Evolutionary conservation across 1,284 basidiomycete genomes (phyloP), one percentile per base, ranked within the genome.

Genomic region (Dichomitus squalens): DNA sequence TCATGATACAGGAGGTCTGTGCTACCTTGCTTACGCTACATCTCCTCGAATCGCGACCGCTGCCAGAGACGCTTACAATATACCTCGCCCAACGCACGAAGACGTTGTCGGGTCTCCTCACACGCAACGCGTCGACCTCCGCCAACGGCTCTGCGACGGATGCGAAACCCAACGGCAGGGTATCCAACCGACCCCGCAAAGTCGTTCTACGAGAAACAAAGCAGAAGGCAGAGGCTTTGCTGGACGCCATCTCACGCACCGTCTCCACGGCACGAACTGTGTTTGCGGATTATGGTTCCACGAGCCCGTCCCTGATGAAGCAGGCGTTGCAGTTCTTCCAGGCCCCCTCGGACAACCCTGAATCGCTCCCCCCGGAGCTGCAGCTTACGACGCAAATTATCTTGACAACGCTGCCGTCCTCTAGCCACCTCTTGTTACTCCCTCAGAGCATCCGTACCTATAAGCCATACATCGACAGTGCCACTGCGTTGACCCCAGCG

Each of bases 11-110:
- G 89, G 84, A 86, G 58, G 79, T 82, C 0, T 90, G 91, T 60
- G 85, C 92, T 4, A 87, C 86, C 1, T 77, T 95, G 7, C 76
- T 95, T 9, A 87, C 91, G 1, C 80, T 96, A 38, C 88, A 95
- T 69, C 79, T 96, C 11, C 80, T 96, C 20, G 93, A 96, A 69
- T 91, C 90, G 12, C 79, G 88, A 46, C 89, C 92, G 2, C 74
- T 95, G 4, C 70, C 78, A 8, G 92, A 94, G 48, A 87, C 88
- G 0, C 75, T 95, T 33, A 76, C 80, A 5, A 79, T 88, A 7
- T 83, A 91, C 57, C 81, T 96, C 4, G 73, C 78, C 0, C 93
- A 95, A 70, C 83, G 94, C 7, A 79, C 82, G 14, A 87, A 84
- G 70, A 82, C 86, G 0, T 70, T 95, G 2, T 79, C 84, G 18